phyloP scores from a whole-genome alignment of 2,329 filamentous ascomycete genomes.

The Fusarium avenaceum region DNA sequence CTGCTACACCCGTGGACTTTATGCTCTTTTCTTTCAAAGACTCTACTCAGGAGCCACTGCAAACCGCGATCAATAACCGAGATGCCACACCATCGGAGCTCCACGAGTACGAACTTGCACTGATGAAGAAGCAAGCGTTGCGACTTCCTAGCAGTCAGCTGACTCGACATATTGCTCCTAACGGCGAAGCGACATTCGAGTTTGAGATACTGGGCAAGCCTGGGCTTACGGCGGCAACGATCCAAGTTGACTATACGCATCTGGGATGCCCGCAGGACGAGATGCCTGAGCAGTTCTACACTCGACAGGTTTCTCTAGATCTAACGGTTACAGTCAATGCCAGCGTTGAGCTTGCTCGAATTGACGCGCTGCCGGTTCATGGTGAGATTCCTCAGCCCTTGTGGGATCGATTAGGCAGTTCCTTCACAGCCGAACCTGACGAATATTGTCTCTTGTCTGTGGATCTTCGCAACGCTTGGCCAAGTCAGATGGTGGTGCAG shows the following conservation, averaged over 20 bases:
- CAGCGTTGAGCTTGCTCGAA: constrained; percentile 83
- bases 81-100: constrained; percentile 83
- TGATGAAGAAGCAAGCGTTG: constrained; percentile 80
- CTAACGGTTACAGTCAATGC: constrained; percentile 92
- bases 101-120: constrained; percentile 86
- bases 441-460: constrained; percentile 84
- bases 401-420: constrained; percentile 64
- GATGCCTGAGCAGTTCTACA: constrained; percentile 81
- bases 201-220: constrained; percentile 90
- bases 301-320: constrained; percentile 83
- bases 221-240: constrained; percentile 81
- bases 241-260: constrained; percentile 89
- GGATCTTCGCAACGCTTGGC: constrained; percentile 92
- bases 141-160: constrained; percentile 67
- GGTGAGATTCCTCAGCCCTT: constrained; percentile 72
- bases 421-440: constrained; percentile 59
- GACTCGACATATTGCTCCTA: constrained; percentile 74
- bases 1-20: constrained; percentile 82
- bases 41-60: constrained; percentile 83
- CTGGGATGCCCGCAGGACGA: constrained; percentile 79
- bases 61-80: constrained; percentile 79
- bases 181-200: constrained; percentile 77
- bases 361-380: constrained; percentile 82
- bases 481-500: constrained; percentile 78
- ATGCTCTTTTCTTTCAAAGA: constrained; percentile 91